Evolutionary conservation across 164 flowering plant genomes (phyloP).

Genomic region (Vitis cinerea): DNA sequence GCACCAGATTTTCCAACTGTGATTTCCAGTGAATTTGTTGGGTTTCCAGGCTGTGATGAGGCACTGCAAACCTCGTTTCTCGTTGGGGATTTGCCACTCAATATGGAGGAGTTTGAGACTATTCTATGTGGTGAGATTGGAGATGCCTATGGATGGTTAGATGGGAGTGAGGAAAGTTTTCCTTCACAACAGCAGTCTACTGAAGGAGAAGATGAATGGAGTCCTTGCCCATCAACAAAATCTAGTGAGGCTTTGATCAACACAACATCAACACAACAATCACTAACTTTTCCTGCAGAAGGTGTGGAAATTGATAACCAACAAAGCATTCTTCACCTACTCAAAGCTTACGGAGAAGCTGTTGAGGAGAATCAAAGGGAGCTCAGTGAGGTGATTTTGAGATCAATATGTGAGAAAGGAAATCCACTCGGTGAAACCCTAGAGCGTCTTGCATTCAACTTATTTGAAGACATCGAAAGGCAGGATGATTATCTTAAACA

Average conservation of each 20-base stretch:
- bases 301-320: slow-evolving; percentile 32
- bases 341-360: slow-evolving; percentile 61
- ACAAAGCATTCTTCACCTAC: slow-evolving; percentile 37
- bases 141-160: slow-evolving; percentile 13
- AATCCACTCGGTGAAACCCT: slow-evolving; percentile 39
- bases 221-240: slow-evolving; percentile 18
- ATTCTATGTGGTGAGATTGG: slow-evolving; percentile 8
- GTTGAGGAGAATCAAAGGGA: slow-evolving; percentile 32
- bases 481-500: slow-evolving; percentile 35
- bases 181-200: slow-evolving; percentile 7
- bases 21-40: slow-evolving; percentile 1
- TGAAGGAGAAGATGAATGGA: slow-evolving; percentile 17
- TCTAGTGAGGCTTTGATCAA: slow-evolving; percentile 7
- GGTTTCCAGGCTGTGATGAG: slow-evolving; percentile 8
- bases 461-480: slow-evolving; percentile 21
- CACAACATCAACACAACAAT: slow-evolving; percentile 5
- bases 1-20: slow-evolving; percentile 7
- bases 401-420: slow-evolving; percentile 37
- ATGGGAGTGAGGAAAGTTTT: slow-evolving; percentile 19
- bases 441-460: slow-evolving; percentile 44
- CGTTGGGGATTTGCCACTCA: slow-evolving; percentile 5
- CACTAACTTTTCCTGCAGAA: slow-evolving; percentile 24
- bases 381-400: slow-evolving; percentile 42
- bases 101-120: slow-evolving; percentile 16
- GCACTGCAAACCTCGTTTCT: slow-evolving; percentile 1